Base-by-base conservation (phyloP, 352 stramenopile species). In the Pythium phragmiticola region DNA sequence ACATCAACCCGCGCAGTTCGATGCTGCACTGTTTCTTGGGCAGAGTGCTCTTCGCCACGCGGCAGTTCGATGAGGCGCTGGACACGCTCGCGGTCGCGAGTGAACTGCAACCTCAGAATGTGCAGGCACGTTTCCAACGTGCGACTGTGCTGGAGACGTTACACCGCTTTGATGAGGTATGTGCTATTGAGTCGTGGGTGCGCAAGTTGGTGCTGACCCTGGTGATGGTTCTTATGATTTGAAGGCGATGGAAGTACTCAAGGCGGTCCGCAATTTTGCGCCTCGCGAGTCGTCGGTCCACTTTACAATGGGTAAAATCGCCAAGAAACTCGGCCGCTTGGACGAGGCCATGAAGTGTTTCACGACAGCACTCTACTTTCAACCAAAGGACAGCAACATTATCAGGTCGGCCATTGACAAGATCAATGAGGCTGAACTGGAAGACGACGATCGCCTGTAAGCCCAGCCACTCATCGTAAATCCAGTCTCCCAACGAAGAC, bases 371-470 rank as follows among this genome's bases (percentile, higher is more conserved):
- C 77, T 99, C 37, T 97, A 99, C 75, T 92, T 99, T 58, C 91
- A 99, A 67, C 96, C 95, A 7, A 99, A 99, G 74, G 96, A 99
- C 81, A 98, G 99, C 81, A 98, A 98, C 70, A 70, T 98, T 23
- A 98, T 99, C 76, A 98, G 98, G 71, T 75, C 86, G 28, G 94
- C 95, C 33, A 98, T 99, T 60, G 96, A 98, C 69, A 88, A 91
- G 65, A 87, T 94, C 69, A 84, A 92, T 64, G 83, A 92, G 48
- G 67, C 79, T 7, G 81, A 89, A 34, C 63, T 75, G n/a, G 67
- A 77, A 33, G 67, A 75, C 4, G 70, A 76, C 56, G 68, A 73
- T 62, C 49, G 60, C 3, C n/a, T 71, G 37, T 76, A 11, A 39
- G 34, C 34, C 34, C 7, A 39, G 19, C 49, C 7, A 39, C 12